Base-by-base conservation (phyloP, 257 asterid genomes). In the Solanum ossicruentum region DNA sequence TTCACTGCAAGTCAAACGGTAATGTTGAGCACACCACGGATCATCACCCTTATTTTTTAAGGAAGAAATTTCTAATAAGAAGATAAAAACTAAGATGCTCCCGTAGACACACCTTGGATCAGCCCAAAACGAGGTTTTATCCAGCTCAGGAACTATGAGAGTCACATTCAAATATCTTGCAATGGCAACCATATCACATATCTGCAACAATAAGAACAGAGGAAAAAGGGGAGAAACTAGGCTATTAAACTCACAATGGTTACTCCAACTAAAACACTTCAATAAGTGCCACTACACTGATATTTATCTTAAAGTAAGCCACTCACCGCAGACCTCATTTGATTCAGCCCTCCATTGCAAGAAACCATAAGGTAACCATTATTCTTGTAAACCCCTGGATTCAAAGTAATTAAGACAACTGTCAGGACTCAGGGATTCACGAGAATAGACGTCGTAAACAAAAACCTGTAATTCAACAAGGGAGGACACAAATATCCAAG, bases 271-370 rank as follows among this genome's bases (percentile, higher is more conserved):
- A 2, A 28, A 78, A 51, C 17, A 78, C 63, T 26, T 28, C 66
- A 16, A 16, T 54, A 28, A 7, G 18, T 3, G 66, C 26, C 65
- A 28, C 47, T 77, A 51, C 51, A 51, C 23, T 77, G 63, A 51
- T 77, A 77, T 51, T 16, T 18, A 83, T n/a, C n/a, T 49, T 52
- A 73, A 83, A 69, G 36, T 1, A 84, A 86, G 60, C 12, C 16
- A 90, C 97, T 83, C 77, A 96, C 99, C 91, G 99, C 99, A 49
- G 98, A 93, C 66, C 99, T 90, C 99, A 96, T 96, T 88, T 96
- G 99, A 88, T 96, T 96, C 83, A 96, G 98, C 85, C 99, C 99
- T 84, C 99, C 99, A 52, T 96, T 96, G 89, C 98, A 96, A 0
- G 99, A 96, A 88, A 95, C 97, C 98, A 95, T 93, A 89, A 96